Evolutionary conservation across 2,329 filamentous ascomycete genomes (phyloP), one percentile per base, ranked within the genome.

Genomic region (Neonectria neomacrospora): DNA sequence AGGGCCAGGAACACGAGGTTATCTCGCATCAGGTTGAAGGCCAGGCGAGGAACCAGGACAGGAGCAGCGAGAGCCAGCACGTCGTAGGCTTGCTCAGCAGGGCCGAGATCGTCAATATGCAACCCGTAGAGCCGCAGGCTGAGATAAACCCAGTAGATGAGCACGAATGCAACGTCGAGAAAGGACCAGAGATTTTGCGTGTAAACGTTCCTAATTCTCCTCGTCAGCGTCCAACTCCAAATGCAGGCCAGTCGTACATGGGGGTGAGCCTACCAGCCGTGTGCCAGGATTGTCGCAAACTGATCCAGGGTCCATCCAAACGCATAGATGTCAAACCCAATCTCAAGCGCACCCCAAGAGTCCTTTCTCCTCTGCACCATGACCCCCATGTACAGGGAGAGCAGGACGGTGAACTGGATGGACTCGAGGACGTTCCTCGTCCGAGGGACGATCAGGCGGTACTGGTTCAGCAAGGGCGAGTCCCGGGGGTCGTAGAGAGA

Each of bases 141-240:
- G 7, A 94, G 80, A 75, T 95, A 96, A 16, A 84, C 78, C 70
- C 84, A 81, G 74, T 92, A 96, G 32, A 96, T 90, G 44, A 83
- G 71, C n/a, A 89, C 86, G 72, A 95, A 96, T 5, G 88, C 88
- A 50, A 95, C 88, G 75, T 96, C 93, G 16, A 96, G 85, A 72
- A 96, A 96, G 0, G 92, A 93, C 93, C 93, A 96, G 3, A 96
- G 80, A 70, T 96, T 95, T 75, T 96, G 92, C 0, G 92, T 94
- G 73, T 96, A 94, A 1, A 96, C 92, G 61, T 88, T 87, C 91
- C 91, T 87, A 51, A 37, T 39, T 20, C 12, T 55, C 57, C 56
- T 28, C 50, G 44, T 65, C 30, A 68, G 54, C 50, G 34, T 39
- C 18, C 9, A 30, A 30, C 11, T 1, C 14, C 1, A 20, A 10